phyloP scores from a whole-genome alignment of 495 filamentous ascomycete genomes.

The Aspergillus carlsbadensis region DNA sequence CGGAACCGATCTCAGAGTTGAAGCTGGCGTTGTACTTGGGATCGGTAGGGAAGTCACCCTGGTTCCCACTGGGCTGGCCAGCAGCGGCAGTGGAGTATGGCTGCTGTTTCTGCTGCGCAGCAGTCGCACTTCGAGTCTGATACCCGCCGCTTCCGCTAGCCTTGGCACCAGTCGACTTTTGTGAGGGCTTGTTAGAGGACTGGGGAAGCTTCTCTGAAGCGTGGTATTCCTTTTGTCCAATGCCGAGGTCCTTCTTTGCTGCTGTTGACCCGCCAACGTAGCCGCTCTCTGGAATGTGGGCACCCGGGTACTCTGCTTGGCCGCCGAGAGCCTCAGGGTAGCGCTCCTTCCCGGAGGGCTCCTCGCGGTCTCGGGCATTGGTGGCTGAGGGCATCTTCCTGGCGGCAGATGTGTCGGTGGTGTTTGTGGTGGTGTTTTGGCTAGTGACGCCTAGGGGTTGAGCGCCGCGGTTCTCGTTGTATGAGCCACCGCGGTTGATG shows the following conservation, averaged over 20 bases:
- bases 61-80: conserved; percentile 50
- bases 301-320: conserved; percentile 47
- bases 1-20: conserved; percentile 55
- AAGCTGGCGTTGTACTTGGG: conserved; percentile 58
- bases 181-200: neutral
- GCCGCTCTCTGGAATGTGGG: conserved; percentile 40
- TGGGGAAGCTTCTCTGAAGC: conserved; percentile 17
- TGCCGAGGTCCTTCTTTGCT: conserved; percentile 37
- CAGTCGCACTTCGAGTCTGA: conserved; percentile 22
- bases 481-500: conserved; percentile 48
- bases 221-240: conserved; percentile 25
- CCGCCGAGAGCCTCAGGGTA: conserved; percentile 53
- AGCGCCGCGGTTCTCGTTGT: conserved; percentile 50
- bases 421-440: conserved; percentile 52
- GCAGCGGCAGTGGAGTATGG: neutral
- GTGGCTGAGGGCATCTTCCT: conserved; percentile 49
- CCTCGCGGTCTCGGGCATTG: conserved; percentile 44
- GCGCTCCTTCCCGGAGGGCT: conserved; percentile 41
- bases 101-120: conserved; percentile 27
- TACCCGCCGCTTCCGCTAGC: conserved; percentile 34
- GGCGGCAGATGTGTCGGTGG: conserved; percentile 54
- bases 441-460: conserved; percentile 49
- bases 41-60: conserved; percentile 52
- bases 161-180: conserved; percentile 10
- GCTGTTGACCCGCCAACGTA: conserved; percentile 44